Conservation (phyloP, 345 rosid species). For the Aurinia saxatilis region DNA sequence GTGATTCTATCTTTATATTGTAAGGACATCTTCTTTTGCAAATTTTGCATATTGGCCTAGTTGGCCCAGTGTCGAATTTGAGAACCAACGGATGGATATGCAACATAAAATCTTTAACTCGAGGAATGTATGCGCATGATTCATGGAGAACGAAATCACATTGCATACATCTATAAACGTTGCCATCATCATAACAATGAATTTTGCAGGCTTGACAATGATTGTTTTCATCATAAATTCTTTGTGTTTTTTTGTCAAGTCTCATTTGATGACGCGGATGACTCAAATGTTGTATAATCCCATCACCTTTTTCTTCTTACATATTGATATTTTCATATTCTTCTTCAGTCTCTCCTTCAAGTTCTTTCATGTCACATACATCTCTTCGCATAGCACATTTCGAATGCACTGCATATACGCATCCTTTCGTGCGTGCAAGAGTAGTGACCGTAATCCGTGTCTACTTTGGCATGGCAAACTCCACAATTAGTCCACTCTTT, state of each 20-base stretch:
- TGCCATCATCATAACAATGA: background rate
- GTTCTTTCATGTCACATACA: background rate
- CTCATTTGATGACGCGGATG: background rate
- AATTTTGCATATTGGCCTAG: too few species aligned
- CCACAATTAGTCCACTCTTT: background rate
- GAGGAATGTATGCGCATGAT: background rate
- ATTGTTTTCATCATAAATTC: background rate
- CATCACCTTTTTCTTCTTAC: background rate
- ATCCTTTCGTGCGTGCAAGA: background rate
- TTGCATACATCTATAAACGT: background rate
- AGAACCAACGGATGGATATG: too few species aligned
- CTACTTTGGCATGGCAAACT: background rate
- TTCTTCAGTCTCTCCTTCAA: background rate
- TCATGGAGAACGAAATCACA: background rate
- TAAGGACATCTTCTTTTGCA: too few species aligned
- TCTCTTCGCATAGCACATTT: background rate
- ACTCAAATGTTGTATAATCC: too few species aligned
- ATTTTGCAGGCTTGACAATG: background rate
- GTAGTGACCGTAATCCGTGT: background rate
- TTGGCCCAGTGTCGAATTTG: too few species aligned
- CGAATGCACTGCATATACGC: constrained; percentile 1
- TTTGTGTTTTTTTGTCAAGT: too few species aligned
- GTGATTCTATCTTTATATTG: too few species aligned
- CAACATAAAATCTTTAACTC: background rate
- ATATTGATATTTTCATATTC: background rate